phyloP scores from a whole-genome alignment of 1,284 basidiomycete species.

The Cryptococcus amylolentus region DNA sequence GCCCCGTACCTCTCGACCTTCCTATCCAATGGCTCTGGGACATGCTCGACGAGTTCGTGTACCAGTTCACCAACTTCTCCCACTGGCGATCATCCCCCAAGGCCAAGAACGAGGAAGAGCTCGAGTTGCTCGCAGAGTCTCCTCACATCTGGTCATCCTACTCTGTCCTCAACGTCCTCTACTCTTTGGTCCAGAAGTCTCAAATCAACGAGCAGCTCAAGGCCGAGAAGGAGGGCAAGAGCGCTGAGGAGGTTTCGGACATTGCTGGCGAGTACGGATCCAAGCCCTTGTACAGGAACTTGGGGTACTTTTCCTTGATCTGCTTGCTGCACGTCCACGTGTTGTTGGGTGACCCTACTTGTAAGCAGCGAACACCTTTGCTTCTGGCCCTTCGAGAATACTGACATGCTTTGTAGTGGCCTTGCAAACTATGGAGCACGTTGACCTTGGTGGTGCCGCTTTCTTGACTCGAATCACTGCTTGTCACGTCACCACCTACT shows the following conservation, averaged over 20 bases:
- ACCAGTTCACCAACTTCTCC: conserved; percentile 96
- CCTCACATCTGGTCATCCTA: conserved; percentile 93
- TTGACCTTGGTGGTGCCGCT: conserved; percentile 77
- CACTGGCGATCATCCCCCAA: conserved; percentile 83
- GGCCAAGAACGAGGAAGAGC: conserved; percentile 84
- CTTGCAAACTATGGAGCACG: conserved; percentile 90
- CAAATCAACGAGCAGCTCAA: conserved; percentile 89
- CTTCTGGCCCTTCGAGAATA: background rate
- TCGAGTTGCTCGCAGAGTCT: conserved; percentile 68
- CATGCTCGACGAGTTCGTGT: conserved; percentile 99
- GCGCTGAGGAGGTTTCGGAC: conserved; percentile 77
- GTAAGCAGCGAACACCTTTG: conserved; percentile 21
- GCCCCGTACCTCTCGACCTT: conserved; percentile 83
- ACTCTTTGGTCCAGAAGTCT: conserved; percentile 96
- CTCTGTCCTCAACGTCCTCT: conserved; percentile 94
- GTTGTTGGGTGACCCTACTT: conserved; percentile 87
- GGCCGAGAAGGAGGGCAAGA: conserved; percentile 75
- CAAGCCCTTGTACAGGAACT: conserved; percentile 84
- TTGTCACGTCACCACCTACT: conserved; percentile 66
- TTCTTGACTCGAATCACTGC: conserved; percentile 88
- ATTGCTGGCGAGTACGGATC: conserved; percentile 88
- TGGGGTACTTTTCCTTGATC: conserved; percentile 97
- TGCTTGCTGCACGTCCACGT: conserved; percentile 94
- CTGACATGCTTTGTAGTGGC: conserved; percentile 59
- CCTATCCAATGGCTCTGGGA: conserved; percentile 98